Evolutionary conservation across 2,329 filamentous ascomycete species (phyloP), one percentile per base, ranked within the genome.

Genomic region (Penicillium palitans): DNA sequence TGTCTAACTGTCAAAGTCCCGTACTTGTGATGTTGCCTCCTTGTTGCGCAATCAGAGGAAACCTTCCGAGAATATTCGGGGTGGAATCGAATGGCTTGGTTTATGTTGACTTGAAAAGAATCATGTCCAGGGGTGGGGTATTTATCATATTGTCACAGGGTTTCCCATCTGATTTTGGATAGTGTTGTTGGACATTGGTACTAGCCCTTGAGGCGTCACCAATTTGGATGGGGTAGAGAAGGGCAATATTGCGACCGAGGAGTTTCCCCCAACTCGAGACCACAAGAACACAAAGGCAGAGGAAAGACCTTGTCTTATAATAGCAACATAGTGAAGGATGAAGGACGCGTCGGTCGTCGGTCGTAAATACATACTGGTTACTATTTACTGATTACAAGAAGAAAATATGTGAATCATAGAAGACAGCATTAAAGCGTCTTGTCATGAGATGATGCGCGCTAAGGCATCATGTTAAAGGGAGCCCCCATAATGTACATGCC

Each of bases 401-500:
- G 6, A 27, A 35, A 51, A 57, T 49, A 55, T 51, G 52, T 68
- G 65, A 62, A 69, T 67, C 62, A 65, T 65, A 65, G 60, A 46
- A 63, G 62, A 70, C 68, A 67, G 69, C 64, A 68, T 70, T 72
- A 69, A 63, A 61, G 68, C 65, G 68, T 72, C 69, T 69, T 72
- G 69, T 66, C 72, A 72, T 69, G 70, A 67, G 63, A 63, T 71
- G 69, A 64, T 66, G 66, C 62, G 59, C 67, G 65, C 66, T 63
- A 63, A 64, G 65, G 67, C 64, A 70, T 67, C 70, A 63, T 68
- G 47, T 56, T 61, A 62, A 62, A 67, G 61, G 59, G 53, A 60
- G 50, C 59, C 64, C 64, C 63, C 62, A 52, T 73, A 74, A 74
- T 74, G 71, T 74, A 74, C 71, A 74, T 72, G 66, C 66, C 64